Conservation (phyloP, 306 rosid species). For the Medicago lupulina region DNA sequence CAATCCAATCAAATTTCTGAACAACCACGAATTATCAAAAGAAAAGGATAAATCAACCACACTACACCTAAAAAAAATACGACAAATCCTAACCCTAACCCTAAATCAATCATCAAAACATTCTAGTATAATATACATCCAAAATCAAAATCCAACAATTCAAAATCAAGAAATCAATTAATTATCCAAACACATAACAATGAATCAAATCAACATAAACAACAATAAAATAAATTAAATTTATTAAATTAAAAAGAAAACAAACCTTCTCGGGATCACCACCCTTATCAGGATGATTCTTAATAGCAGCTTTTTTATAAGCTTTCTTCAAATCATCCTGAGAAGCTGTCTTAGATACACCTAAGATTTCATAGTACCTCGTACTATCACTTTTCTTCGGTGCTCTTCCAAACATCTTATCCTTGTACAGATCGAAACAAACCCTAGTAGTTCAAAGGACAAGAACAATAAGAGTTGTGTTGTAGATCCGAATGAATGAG, state of each 20-base stretch:
- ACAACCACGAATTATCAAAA: no score
- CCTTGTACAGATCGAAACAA: constrained; percentile 34
- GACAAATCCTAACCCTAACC: no score
- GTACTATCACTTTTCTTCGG: constrained; percentile 80
- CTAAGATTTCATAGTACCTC: constrained; percentile 74
- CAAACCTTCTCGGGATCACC: constrained; percentile 89
- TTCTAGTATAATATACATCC: not conserved
- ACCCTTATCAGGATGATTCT: constrained; percentile 91
- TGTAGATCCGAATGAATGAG: constrained; percentile 24
- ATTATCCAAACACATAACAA: not conserved
- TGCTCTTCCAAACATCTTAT: constrained; percentile 69
- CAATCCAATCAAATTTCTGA: not conserved
- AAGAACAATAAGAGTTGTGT: constrained; percentile 5
- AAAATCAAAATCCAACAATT: not conserved
- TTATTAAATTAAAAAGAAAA: no score
- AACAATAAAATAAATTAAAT: not conserved
- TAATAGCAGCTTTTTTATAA: constrained; percentile 85
- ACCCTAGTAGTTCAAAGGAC: not conserved
- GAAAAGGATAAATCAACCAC: no score
- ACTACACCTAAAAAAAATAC: no score
- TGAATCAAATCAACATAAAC: not conserved
- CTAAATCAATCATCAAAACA: not conserved
- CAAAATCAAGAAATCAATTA: not conserved
- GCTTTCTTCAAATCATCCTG: constrained; percentile 89
- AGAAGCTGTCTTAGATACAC: constrained; percentile 76